Conservation (phyloP, 441 rosid genomes). For the Melastoma candidum region DNA sequence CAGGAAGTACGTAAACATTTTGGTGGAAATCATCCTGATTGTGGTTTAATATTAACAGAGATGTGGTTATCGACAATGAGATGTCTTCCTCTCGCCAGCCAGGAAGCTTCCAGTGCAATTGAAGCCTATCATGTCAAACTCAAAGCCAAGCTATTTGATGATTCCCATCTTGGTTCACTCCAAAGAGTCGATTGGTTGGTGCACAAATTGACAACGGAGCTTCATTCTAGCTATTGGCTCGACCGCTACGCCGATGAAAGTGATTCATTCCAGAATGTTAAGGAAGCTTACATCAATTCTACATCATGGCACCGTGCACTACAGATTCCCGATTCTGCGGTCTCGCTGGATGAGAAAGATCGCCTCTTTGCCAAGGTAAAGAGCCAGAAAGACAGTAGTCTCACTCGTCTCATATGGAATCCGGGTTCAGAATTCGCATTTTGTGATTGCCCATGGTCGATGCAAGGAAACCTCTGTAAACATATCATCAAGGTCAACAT, state of each 20-base stretch:
- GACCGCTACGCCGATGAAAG: slow-evolving; percentile 90
- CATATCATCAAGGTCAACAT: slow-evolving; percentile 83
- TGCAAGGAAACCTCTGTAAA: slow-evolving; percentile 91
- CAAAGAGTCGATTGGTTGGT: slow-evolving; percentile 94
- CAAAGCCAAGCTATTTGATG: slow-evolving; percentile 73
- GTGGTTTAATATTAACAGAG: slow-evolving; percentile 28
- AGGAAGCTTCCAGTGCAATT: slow-evolving; percentile 90
- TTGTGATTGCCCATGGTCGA: slow-evolving; percentile 88
- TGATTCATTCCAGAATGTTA: slow-evolving; percentile 73
- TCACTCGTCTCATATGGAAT: slow-evolving; percentile 60
- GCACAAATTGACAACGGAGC: slow-evolving; percentile 83
- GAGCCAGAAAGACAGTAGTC: slow-evolving; percentile 46
- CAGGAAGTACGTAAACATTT: background rate
- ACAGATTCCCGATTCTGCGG: slow-evolving; percentile 66
- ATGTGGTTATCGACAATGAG: slow-evolving; percentile 86
- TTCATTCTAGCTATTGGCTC: slow-evolving; percentile 92
- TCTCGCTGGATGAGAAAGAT: slow-evolving; percentile 40
- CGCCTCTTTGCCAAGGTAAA: slow-evolving; percentile 49
- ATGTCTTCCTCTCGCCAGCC: slow-evolving; percentile 88
- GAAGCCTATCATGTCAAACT: slow-evolving; percentile 94
- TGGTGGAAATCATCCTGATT: background rate
- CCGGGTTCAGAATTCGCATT: slow-evolving; percentile 93
- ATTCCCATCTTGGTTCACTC: slow-evolving; percentile 86
- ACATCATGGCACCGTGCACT: slow-evolving; percentile 88
- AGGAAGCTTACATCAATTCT: slow-evolving; percentile 82